These are phyloP conservation scores for Alternaria novae-zelandiae DNA, from an alignment of 2,329 filamentous ascomycete genomes.

Conservation along the genomic window DNA sequence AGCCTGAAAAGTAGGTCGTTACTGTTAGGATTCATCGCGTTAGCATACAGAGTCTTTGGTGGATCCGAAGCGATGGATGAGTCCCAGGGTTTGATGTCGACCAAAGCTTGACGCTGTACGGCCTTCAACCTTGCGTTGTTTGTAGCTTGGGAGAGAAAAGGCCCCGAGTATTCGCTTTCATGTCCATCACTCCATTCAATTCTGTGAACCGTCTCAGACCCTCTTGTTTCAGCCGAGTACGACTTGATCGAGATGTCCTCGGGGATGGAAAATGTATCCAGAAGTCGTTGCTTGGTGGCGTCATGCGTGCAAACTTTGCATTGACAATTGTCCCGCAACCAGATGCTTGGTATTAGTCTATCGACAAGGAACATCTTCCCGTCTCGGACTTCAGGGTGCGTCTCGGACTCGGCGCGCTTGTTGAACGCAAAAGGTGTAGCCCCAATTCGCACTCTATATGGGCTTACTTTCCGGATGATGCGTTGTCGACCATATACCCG, in stretches of 20 bases:
- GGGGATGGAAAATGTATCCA: slow-evolving; percentile 67
- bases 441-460: neutral
- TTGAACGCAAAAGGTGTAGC: neutral
- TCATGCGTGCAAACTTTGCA: slow-evolving; percentile 71
- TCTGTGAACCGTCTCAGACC: slow-evolving; percentile 15
- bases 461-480: neutral
- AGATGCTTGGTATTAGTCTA: slow-evolving; percentile 40
- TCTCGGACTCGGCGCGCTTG: neutral
- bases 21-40: slow-evolving; percentile 36
- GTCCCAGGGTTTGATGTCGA: slow-evolving; percentile 50
- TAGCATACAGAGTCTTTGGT: slow-evolving; percentile 54
- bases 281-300: slow-evolving; percentile 71
- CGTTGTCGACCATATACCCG: neutral
- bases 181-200: slow-evolving; percentile 65
- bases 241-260: slow-evolving; percentile 33
- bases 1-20: slow-evolving; percentile 67
- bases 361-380: slow-evolving; percentile 4
- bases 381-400: neutral
- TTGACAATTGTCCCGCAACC: slow-evolving; percentile 70
- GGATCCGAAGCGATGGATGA: slow-evolving; percentile 44
- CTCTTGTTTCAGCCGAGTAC: slow-evolving; percentile 3
- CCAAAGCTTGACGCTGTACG: slow-evolving; percentile 34
- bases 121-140: slow-evolving; percentile 50
- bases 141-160: slow-evolving; percentile 60
- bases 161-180: slow-evolving; percentile 69